Evolutionary conservation across 2,329 filamentous ascomycete genomes (phyloP).

Genomic region (Xylogone sp.): DNA sequence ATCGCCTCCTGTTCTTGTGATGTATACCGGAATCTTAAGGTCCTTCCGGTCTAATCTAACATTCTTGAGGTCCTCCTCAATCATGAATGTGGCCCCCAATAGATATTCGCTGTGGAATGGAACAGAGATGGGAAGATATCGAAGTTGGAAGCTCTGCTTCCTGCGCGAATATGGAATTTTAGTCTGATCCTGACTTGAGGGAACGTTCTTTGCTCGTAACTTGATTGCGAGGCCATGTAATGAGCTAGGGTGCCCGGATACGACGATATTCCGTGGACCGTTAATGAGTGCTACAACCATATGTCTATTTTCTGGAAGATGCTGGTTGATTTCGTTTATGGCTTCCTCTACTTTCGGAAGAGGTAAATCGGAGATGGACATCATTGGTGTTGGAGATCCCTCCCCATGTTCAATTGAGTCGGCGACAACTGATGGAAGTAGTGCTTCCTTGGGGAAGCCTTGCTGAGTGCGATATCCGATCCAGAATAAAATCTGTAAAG

Average conservation of each 20-base stretch:
- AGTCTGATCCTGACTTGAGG: constrained; percentile 19
- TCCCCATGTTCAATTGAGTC: constrained; percentile 88
- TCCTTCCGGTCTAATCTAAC: constrained; percentile 33
- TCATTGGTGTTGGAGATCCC: constrained; percentile 87
- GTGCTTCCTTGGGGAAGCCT: no score
- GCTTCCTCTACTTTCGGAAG: no score
- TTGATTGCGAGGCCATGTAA: constrained; percentile 4
- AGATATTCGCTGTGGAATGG: constrained; percentile 37
- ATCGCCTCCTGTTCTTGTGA: constrained; percentile 26
- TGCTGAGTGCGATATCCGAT: constrained; percentile 88
- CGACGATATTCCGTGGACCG: constrained; percentile 4
- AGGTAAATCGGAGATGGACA: no score
- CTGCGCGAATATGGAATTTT: constrained; percentile 29
- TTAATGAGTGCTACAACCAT: constrained; percentile 8
- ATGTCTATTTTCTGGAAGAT: constrained; percentile 14
- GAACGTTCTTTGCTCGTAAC: constrained; percentile 18
- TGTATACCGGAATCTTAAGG: constrained; percentile 36
- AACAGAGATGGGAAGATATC: constrained; percentile 36
- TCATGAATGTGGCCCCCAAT: constrained; percentile 16
- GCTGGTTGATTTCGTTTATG: no score
- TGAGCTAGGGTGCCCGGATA: constrained; percentile 8
- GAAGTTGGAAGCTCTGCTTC: constrained; percentile 21
- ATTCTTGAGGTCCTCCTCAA: constrained; percentile 15
- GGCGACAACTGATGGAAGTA: no score
- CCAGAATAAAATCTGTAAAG: constrained; percentile 92